These are phyloP conservation scores for Bolboschoenus planiculmis DNA, from an alignment of 176 grass and related monocot species.

Conservation along the genomic window DNA sequence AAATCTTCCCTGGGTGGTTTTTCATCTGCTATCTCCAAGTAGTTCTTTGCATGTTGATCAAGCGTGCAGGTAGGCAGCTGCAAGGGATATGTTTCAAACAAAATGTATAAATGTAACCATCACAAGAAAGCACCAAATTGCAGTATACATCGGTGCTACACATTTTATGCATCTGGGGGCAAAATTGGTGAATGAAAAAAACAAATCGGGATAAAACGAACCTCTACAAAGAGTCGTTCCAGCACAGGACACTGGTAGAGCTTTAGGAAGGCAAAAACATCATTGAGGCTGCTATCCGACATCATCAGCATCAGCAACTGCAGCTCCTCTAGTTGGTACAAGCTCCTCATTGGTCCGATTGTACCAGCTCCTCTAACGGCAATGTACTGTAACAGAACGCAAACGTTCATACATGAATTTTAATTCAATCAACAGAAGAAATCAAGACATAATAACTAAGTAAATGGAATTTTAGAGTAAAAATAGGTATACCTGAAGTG, in stretches of 20 bases:
- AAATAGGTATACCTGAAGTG: constrained; percentile 52
- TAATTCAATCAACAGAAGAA: constrained; percentile 15
- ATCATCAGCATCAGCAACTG: constrained; percentile 78
- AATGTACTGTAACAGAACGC: constrained; percentile 38
- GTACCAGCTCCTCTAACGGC: constrained; percentile 30
- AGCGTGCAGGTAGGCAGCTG: constrained; percentile 61
- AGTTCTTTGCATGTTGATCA: constrained; percentile 65
- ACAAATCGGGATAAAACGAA: constrained; percentile 9
- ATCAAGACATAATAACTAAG: too few relatives aligned
- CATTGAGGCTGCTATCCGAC: constrained; percentile 69
- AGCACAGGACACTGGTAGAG: constrained; percentile 46
- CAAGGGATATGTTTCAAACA: constrained; percentile 5
- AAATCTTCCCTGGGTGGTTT: constrained; percentile 57
- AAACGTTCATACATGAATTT: not conserved
- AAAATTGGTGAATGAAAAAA: not conserved
- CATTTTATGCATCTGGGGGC: not conserved
- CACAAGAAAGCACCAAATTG: not conserved
- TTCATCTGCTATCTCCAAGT: constrained; percentile 53
- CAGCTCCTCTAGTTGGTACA: constrained; percentile 55
- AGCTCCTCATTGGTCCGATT: constrained; percentile 25
- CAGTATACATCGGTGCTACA: not conserved
- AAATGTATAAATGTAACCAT: not conserved
- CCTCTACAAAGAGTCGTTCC: constrained; percentile 80
- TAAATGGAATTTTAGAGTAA: not conserved
- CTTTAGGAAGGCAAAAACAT: constrained; percentile 75